These are phyloP conservation scores for Solanum pennellii DNA, from an alignment of 257 asterid genomes.

Conservation along the genomic window DNA sequence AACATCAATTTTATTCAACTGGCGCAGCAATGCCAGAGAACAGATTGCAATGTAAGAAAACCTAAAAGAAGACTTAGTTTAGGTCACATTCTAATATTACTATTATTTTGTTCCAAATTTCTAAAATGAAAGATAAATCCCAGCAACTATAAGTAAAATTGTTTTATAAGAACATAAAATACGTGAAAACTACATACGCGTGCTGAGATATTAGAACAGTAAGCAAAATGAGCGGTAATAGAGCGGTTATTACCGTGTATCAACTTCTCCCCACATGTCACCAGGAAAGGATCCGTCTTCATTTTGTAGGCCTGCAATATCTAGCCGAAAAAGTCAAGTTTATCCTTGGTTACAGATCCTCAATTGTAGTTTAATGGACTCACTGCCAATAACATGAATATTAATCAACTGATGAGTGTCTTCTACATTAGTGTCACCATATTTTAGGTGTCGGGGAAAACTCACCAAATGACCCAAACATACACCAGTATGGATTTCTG, in stretches of 20 bases:
- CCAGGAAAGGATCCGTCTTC: constrained; percentile 90
- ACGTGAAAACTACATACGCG: neutral
- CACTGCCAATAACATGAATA: neutral
- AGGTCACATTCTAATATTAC: neutral
- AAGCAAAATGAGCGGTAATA: neutral
- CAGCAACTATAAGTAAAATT: neutral
- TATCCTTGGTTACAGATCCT: neutral
- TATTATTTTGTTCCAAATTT: neutral
- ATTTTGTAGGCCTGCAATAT: constrained; percentile 69
- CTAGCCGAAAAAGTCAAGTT: constrained; percentile 50
- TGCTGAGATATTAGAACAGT: neutral
- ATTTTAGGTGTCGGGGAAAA: neutral
- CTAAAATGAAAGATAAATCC: neutral
- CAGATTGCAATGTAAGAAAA: constrained; percentile 76
- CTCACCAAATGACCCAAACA: neutral
- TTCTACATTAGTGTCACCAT: neutral
- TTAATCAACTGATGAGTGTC: neutral
- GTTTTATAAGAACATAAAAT: neutral
- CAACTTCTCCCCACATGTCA: constrained; percentile 94
- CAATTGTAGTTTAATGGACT: neutral
- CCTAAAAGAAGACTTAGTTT: constrained; percentile 20
- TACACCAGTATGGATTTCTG: neutral
- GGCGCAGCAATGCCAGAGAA: constrained; percentile 57
- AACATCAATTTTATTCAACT: constrained; percentile 62
- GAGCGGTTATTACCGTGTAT: constrained; percentile 48